Evolutionary conservation across 164 flowering plant species (phyloP).

Genomic region (Umbellularia californica): DNA sequence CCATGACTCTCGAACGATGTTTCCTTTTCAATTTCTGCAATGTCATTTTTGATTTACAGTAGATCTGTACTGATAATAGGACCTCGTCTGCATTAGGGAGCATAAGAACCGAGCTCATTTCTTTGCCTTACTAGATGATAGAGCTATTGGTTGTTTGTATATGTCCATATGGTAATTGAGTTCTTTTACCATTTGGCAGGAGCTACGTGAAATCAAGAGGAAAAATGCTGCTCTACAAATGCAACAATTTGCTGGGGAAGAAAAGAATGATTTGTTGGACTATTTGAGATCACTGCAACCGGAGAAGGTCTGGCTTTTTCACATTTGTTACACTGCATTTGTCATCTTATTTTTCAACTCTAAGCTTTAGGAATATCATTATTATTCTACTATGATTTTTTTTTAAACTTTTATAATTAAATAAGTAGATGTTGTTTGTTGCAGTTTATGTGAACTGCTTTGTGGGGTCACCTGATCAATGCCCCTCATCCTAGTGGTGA

Average conservation of each 20-base stretch:
- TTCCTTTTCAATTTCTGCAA: not conserved
- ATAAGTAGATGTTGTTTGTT: not conserved
- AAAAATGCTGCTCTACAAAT: slow-evolving; percentile 82
- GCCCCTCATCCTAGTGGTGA: too few relatives aligned
- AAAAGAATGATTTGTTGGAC: slow-evolving; percentile 57
- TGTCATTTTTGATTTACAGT: not conserved
- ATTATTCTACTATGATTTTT: not conserved
- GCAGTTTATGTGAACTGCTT: not conserved
- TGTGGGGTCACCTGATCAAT: too few relatives aligned
- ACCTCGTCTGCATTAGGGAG: not conserved
- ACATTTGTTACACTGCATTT: not conserved
- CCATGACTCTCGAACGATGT: not conserved
- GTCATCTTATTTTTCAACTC: not conserved
- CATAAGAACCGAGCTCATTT: not conserved
- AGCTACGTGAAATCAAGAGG: slow-evolving; percentile 68
- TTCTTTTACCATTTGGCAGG: slow-evolving; percentile 29
- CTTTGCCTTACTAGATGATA: not conserved
- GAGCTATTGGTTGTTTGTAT: not conserved
- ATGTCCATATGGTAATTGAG: not conserved
- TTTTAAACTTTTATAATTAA: not conserved
- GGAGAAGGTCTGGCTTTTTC: slow-evolving; percentile 49
- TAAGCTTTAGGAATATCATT: not conserved
- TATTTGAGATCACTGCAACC: slow-evolving; percentile 74
- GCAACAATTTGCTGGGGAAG: slow-evolving; percentile 81
- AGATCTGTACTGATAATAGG: too few relatives aligned